Evolutionary conservation across 2,329 filamentous ascomycete species (phyloP), one percentile per base, ranked within the genome.

Genomic region (Stachybotrys chartarum): DNA sequence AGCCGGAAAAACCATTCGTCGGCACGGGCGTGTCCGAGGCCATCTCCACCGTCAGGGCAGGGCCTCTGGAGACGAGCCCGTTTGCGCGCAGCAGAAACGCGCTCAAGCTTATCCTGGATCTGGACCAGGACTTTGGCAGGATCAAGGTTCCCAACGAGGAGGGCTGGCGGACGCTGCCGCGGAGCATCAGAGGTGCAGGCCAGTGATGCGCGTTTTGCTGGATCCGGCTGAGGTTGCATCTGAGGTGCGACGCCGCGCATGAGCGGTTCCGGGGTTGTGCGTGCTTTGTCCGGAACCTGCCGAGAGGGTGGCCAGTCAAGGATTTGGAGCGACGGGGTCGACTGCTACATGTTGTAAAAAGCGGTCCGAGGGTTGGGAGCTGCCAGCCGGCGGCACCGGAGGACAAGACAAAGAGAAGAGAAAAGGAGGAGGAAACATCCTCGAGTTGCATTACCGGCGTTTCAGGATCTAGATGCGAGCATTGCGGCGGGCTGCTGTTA

Each of bases 121-220:
- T 97, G 58, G 93, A 97, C 68, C 87, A 94, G 75, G 89, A 95
- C 69, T 97, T 97, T 77, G 93, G 93, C 58, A 83, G 85, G 62
- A 75, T 88, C 57, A 84, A 82, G 72, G 67, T 89, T 57, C 80
- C 80, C 16, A 75, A 76, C 62, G 73, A 77, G 59, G 70, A 77
- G 63, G 70, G 73, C 39, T 84, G 81, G 81, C 78, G 78, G 66
- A 71, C 74, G 24, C 61, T 84, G 63, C 81, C 81, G 18, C 71
- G 69, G 53, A 68, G 75, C 58, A 78, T 83, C 64, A 74, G 35
- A 42, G 35, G 75, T 55, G 67, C 68, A 54, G 57, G 50, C 44
- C 61, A 60, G 54, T 65, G 62, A 58, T 55, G 47, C n/a, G 51
- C 11, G 11, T 47, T 10, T 10, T 10, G 8, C 35, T 42, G 35